Conservation (phyloP, 208 protist species). For the Naegleria lovaniensis region DNA sequence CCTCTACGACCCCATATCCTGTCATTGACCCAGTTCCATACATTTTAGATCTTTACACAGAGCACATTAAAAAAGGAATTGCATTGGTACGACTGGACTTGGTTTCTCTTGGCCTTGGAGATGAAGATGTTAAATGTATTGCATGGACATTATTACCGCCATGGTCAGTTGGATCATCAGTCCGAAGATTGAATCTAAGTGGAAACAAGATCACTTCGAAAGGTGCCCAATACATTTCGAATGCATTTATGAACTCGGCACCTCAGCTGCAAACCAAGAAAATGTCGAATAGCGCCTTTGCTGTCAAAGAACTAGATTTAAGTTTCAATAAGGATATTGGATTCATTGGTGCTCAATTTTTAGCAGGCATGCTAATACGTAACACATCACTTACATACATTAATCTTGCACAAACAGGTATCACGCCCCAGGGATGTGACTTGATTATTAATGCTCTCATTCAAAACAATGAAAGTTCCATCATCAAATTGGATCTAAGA, state of each 20-base stretch:
- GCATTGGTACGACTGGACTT: background rate
- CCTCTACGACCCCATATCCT: background rate
- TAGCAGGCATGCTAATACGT: background rate
- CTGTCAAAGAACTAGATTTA: slow-evolving; percentile 8
- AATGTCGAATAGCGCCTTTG: background rate
- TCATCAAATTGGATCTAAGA: slow-evolving; percentile 12
- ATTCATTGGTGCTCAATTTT: background rate
- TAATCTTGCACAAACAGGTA: background rate
- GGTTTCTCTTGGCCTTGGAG: background rate
- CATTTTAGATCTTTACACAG: background rate
- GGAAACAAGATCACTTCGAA: background rate
- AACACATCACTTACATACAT: background rate
- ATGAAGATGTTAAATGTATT: background rate
- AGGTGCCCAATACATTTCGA: background rate
- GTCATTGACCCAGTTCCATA: background rate
- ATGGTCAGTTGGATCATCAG: background rate
- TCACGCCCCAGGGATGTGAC: background rate
- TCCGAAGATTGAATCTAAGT: background rate
- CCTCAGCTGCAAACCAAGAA: background rate
- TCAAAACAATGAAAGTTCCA: background rate
- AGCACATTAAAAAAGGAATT: background rate
- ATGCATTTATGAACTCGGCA: background rate
- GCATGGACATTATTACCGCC: background rate
- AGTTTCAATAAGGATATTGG: background rate
- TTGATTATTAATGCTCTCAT: background rate